Percentiles rank a stretch among this genome's conserved stretches.
phyloP scores from a whole-genome alignment of 495 filamentous ascomycete species.

The Aspergillus biplanus region DNA sequence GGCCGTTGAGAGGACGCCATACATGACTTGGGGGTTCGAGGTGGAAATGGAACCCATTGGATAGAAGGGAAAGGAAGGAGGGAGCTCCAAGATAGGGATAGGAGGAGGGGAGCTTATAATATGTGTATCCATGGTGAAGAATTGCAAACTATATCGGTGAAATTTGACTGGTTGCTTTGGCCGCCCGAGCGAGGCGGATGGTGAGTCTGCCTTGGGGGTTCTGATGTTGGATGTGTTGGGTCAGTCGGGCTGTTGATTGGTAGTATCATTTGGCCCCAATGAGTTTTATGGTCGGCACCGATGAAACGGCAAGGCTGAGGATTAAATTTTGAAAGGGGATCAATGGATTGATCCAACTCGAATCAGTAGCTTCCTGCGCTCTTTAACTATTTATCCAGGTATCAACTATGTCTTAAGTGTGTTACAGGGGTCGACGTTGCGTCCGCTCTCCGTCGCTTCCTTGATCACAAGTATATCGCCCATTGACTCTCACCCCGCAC shows the following conservation, averaged over 20 bases:
- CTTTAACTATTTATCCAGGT: too few relatives aligned
- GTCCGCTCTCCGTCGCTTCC: too few relatives aligned
- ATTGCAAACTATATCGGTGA: not conserved
- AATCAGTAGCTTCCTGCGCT: too few relatives aligned
- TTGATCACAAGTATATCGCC: slow-evolving; percentile 52
- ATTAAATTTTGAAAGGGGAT: not conserved
- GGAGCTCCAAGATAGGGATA: not conserved
- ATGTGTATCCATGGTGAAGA: not conserved
- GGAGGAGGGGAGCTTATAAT: not conserved
- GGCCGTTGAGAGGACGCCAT: slow-evolving; percentile 13
- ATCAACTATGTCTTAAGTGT: not conserved
- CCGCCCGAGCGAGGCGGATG: not conserved
- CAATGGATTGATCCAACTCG: too few relatives aligned
- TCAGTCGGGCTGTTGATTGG: not conserved
- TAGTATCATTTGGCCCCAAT: not conserved
- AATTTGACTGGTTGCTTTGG: not conserved
- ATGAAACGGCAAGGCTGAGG: slow-evolving; percentile 4
- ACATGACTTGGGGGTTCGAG: slow-evolving; percentile 1
- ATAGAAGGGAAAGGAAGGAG: not conserved
- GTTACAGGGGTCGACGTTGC: not conserved
- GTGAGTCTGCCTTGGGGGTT: not conserved
- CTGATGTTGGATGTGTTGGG: not conserved
- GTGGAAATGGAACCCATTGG: not conserved
- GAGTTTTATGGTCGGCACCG: not conserved
- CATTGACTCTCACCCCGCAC: slow-evolving; percentile 60